Evolutionary conservation across 306 rosid species (phyloP).

Genomic region (Casuarina glauca): DNA sequence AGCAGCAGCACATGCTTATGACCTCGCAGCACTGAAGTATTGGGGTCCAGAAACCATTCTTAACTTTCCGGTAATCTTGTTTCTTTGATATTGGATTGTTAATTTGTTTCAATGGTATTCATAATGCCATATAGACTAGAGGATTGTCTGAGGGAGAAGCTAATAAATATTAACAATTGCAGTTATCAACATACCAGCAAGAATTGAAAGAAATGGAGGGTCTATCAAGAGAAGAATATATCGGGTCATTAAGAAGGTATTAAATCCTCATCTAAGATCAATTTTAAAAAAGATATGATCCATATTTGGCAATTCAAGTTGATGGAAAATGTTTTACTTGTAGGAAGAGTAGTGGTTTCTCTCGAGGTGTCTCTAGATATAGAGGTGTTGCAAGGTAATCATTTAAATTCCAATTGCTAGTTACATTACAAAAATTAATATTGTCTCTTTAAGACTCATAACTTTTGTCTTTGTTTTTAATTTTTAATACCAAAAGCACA

Average conservation of each 20-base stretch:
- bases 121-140: not conserved
- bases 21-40: conserved; percentile 95
- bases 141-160: not conserved
- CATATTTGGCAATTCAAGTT: not conserved
- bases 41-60: conserved; percentile 88
- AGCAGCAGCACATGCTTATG: conserved; percentile 98
- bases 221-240: conserved; percentile 87
- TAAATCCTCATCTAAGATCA: not conserved
- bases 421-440: no score
- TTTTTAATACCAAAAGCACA: no score
- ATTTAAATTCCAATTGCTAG: not conserved
- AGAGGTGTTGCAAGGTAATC: conserved; percentile 95
- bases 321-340: not conserved
- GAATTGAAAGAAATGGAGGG: conserved; percentile 77
- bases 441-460: no score
- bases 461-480: no score
- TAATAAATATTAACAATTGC: not conserved
- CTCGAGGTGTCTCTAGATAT: conserved; percentile 94
- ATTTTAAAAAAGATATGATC: not conserved
- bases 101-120: not conserved
- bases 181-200: conserved; percentile 62
- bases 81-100: not conserved
- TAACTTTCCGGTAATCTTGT: conserved; percentile 66
- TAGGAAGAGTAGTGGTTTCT: conserved; percentile 96
- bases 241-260: conserved; percentile 90